These are phyloP conservation scores for Syncephalastrum contaminatum DNA, from an alignment of 371 early-diverging fungal genomes.

Conservation along the genomic window DNA sequence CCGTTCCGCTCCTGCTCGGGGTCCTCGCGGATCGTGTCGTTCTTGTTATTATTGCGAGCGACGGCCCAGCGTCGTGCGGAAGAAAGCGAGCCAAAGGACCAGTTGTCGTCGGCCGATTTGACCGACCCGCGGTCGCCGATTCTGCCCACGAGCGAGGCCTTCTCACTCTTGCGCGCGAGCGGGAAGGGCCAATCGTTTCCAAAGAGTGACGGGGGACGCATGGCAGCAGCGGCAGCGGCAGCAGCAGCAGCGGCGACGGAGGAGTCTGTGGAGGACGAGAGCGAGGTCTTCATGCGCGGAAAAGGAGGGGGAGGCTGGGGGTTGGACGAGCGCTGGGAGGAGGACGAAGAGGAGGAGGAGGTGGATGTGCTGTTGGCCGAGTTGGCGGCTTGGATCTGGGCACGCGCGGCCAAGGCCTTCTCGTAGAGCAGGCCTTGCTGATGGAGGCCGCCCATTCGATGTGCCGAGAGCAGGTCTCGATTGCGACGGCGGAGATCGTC, in stretches of 20 bases:
- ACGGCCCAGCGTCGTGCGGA: constrained; percentile 6
- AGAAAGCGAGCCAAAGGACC: constrained; percentile 34
- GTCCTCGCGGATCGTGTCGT: constrained; percentile 20
- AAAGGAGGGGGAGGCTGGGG: not conserved
- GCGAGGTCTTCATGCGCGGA: constrained; percentile 15
- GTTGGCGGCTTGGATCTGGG: constrained; percentile 38
- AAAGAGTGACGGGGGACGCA: constrained; percentile 9
- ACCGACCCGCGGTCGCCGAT: constrained; percentile 15
- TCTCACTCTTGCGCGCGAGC: constrained; percentile 18
- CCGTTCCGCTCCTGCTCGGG: constrained; percentile 7
- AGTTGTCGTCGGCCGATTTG: constrained; percentile 14
- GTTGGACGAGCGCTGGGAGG: constrained; percentile 5
- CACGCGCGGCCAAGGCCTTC: constrained; percentile 41
- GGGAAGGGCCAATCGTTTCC: constrained; percentile 42
- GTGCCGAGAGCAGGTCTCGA: constrained; percentile 29
- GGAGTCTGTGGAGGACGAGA: constrained; percentile 20
- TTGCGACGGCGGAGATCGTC: constrained; percentile 40
- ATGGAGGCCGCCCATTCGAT: constrained; percentile 19
- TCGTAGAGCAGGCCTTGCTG: constrained; percentile 38
- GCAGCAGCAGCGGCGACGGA: not conserved
- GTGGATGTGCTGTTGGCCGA: constrained; percentile 10
- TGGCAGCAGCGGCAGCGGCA: not conserved
- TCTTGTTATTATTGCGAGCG: constrained; percentile 17
- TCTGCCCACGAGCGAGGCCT: constrained; percentile 13
- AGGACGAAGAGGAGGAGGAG: constrained; percentile 15